Evolutionary conservation across 768 basidiomycete genomes (phyloP).

Genomic region (Lepiota venenata): DNA sequence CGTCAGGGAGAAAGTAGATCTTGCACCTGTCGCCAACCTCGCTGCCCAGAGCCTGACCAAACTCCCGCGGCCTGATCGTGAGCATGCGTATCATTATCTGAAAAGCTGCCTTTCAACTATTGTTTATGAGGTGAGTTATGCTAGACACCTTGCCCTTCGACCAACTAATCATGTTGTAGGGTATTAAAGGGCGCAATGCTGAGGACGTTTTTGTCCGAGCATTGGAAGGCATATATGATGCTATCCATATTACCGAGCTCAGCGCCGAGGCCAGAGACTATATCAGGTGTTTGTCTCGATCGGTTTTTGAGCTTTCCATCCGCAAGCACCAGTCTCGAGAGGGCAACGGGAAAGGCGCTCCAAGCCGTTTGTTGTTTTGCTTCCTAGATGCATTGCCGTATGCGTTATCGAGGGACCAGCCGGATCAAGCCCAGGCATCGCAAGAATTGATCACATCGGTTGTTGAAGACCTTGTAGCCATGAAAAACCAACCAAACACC

Average conservation of each 20-base stretch:
- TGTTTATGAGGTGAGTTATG: conserved; percentile 62
- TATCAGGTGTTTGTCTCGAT: conserved; percentile 63
- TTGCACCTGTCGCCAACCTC: conserved; percentile 62
- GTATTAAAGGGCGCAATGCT: conserved; percentile 65
- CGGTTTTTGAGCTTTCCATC: conserved; percentile 75
- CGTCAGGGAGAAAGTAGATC: conserved; percentile 55
- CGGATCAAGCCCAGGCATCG: conserved; percentile 57
- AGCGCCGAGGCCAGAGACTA: conserved; percentile 67
- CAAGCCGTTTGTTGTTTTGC: conserved; percentile 58
- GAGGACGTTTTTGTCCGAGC: conserved; percentile 69
- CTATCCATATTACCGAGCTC: conserved; percentile 65
- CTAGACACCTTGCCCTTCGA: not conserved
- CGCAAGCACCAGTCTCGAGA: conserved; percentile 55
- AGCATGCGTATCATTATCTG: conserved; percentile 63
- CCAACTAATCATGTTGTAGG: conserved; percentile 38
- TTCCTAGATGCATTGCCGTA: conserved; percentile 82
- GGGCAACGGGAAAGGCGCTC: conserved; percentile 44
- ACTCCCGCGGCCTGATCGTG: conserved; percentile 44
- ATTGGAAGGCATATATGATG: conserved; percentile 78
- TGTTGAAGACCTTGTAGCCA: conserved; percentile 61
- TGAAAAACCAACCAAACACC: conserved; percentile 45
- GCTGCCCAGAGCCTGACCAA: conserved; percentile 63
- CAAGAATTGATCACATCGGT: conserved; percentile 58
- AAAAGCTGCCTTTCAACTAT: conserved; percentile 71
- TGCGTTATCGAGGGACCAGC: conserved; percentile 64